Evolutionary conservation across 768 basidiomycete genomes (phyloP), one percentile per base, ranked within the genome.

Genomic region (Boletus sp.): DNA sequence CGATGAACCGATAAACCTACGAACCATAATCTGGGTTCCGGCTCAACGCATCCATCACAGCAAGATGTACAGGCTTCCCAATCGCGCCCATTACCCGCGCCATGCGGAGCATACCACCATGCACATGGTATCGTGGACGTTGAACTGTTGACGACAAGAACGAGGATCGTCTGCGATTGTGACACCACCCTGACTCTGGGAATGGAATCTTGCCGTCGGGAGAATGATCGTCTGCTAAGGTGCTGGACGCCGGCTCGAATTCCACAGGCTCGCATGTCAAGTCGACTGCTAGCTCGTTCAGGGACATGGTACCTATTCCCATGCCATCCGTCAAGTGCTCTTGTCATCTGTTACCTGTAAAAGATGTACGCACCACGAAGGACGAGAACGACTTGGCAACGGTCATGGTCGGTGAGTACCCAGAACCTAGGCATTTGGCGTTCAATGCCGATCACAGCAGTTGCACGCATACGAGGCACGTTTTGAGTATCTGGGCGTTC

Each of bases 221-320:
- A 35, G 72, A 67, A 39, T 63, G 32, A 36, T 67, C 68, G 28
- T 67, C 71, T 30, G 36, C 54, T 10, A 65, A 55, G 15, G 67
- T 58, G 5, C 77, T 79, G 1, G 66, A 69, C 17, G 82, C 84
- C 28, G 84, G 85, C 54, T 80, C 76, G 59, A 90, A 90, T 20
- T 81, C 76, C 40, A 84, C 84, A 0, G 86, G 81, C 54, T 92
- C 87, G 70, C 92, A 93, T 1, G 90, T 90, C 47, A 93, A 77
- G 72, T 93, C 90, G 10, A 89, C 90, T 15, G 90, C 91, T 5
- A 93, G 82, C 71, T 93, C 91, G 63, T 93, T 93, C 42, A 94
- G 76, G 3, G 87, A 89, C 89, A 92, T 89, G 3, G 92, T 94
- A 12, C 91, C 86, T 84, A 46, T 54, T 52, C 44, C 24, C 55